Evolutionary conservation across 176 grass and related monocot species (phyloP).

Genomic region (Oryza officinalis): DNA sequence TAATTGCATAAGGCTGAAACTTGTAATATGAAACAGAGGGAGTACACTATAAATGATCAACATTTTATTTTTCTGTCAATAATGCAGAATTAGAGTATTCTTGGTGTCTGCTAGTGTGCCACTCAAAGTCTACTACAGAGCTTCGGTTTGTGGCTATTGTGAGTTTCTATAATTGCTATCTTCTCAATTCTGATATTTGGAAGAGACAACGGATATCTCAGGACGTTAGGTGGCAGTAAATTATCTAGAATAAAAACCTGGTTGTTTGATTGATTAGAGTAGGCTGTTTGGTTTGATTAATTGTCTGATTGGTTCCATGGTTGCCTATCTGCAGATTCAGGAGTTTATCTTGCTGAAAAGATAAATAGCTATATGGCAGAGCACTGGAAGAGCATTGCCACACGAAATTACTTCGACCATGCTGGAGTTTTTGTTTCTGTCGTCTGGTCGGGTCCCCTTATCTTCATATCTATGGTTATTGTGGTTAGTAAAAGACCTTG

Average conservation of each 20-base stretch:
- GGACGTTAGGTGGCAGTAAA: background rate
- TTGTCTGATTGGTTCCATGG: background rate
- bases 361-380: constrained; percentile 57
- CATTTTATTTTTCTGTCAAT: background rate
- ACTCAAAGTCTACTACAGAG: background rate
- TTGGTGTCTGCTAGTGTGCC: background rate
- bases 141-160: background rate
- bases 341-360: constrained; percentile 69
- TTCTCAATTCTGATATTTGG: background rate
- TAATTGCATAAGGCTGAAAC: background rate
- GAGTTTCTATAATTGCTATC: background rate
- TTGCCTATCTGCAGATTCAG: constrained; percentile 50
- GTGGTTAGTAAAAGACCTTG: constrained; percentile 51
- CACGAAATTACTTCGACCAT: constrained; percentile 59
- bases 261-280: background rate
- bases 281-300: background rate
- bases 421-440: constrained; percentile 69
- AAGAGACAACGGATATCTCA: background rate
- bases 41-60: background rate
- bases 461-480: constrained; percentile 51
- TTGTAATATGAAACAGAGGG: background rate
- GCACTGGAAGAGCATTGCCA: constrained; percentile 61
- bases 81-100: background rate
- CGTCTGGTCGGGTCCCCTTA: constrained; percentile 72
- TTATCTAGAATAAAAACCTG: background rate